phyloP scores from a whole-genome alignment of 345 rosid species.

The Nasturtium officinale region DNA sequence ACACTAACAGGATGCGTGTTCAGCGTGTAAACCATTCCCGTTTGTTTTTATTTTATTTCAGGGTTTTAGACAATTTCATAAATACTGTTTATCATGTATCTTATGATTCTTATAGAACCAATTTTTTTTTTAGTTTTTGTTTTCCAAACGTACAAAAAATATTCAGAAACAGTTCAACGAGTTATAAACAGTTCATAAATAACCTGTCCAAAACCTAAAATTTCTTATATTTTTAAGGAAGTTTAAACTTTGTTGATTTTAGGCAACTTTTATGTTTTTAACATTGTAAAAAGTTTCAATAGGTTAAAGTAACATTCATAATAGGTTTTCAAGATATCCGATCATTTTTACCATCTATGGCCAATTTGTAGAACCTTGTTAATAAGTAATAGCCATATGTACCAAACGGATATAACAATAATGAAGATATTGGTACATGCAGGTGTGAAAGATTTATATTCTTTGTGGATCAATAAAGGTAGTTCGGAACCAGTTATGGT shows the following conservation, averaged over 20 bases:
- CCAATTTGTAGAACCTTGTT: not conserved
- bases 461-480: constrained; percentile 33
- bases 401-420: not conserved
- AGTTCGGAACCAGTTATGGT: constrained; percentile 40
- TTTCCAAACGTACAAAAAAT: not conserved
- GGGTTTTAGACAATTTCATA: too few relatives aligned
- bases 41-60: too few relatives aligned
- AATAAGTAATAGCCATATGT: not conserved
- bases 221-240: too few relatives aligned
- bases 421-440: constrained; percentile 33
- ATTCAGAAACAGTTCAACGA: too few relatives aligned
- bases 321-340: not conserved
- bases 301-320: not conserved
- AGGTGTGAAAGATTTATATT: constrained; percentile 47
- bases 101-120: too few relatives aligned
- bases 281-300: too few relatives aligned
- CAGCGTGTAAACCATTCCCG: too few relatives aligned
- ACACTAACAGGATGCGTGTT: too few relatives aligned
- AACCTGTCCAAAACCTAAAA: too few relatives aligned
- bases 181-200: too few relatives aligned
- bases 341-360: not conserved
- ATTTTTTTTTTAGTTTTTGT: too few relatives aligned
- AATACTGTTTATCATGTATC: too few relatives aligned
- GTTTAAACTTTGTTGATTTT: not conserved
- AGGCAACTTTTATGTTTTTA: not conserved